Evolutionary conservation across 805 yeast genomes (phyloP).

Genomic region (Citeromyces nyonsensis): DNA sequence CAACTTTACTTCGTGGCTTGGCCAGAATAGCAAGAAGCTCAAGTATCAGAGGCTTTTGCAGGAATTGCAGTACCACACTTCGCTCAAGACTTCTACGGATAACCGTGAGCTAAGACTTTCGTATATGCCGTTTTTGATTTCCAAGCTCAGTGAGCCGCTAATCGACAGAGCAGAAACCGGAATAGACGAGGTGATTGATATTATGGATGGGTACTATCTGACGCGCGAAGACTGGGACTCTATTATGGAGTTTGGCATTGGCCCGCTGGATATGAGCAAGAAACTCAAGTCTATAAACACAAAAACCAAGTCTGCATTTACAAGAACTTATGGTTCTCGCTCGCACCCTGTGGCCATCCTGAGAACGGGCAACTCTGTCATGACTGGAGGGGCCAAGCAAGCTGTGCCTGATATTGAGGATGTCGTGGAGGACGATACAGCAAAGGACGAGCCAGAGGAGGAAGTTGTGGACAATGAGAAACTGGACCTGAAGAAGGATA

Average conservation of each 20-base stretch:
- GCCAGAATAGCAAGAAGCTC: constrained; percentile 74
- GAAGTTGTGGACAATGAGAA: constrained; percentile 24
- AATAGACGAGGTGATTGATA: constrained; percentile 44
- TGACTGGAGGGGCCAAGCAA: constrained; percentile 13
- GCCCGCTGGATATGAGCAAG: constrained; percentile 26
- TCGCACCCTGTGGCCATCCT: constrained; percentile 80
- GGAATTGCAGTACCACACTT: constrained; percentile 78
- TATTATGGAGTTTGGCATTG: constrained; percentile 72
- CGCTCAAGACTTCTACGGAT: constrained; percentile 66
- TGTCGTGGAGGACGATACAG: constrained; percentile 43
- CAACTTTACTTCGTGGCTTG: constrained; percentile 76
- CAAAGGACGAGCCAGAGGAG: constrained; percentile 20
- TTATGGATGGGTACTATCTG: constrained; percentile 74
- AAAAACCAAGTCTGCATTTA: constrained; percentile 71
- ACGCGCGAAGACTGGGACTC: constrained; percentile 90
- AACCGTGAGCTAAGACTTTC: constrained; percentile 61
- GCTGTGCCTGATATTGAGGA: constrained; percentile 55
- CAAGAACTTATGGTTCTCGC: constrained; percentile 63
- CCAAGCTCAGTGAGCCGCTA: constrained; percentile 45
- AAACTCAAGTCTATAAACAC: constrained; percentile 53
- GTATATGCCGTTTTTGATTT: constrained; percentile 51
- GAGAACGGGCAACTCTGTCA: constrained; percentile 51
- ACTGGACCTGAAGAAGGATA: constrained; percentile 42
- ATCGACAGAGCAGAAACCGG: constrained; percentile 41
- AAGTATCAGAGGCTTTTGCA: constrained; percentile 71